Conservation (phyloP, 1,139 yeast species). For the Pichia sp. region DNA sequence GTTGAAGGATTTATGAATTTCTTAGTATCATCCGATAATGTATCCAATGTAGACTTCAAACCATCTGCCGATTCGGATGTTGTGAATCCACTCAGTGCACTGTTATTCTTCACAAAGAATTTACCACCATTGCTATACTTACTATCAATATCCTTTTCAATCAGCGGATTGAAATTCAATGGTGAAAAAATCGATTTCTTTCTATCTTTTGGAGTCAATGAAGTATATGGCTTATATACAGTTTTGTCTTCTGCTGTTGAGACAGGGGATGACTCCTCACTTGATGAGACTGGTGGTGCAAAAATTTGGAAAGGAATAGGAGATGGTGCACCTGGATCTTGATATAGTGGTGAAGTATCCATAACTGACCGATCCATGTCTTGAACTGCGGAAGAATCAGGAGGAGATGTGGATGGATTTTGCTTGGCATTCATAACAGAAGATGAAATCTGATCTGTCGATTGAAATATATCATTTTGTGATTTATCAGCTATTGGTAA, state of each 20-base stretch:
- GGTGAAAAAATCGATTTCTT: conserved; percentile 74
- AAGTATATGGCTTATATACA: neutral
- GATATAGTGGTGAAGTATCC: conserved; percentile 47
- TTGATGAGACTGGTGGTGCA: conserved; percentile 31
- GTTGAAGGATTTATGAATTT: neutral
- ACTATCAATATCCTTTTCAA: conserved; percentile 71
- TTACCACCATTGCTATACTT: conserved; percentile 87
- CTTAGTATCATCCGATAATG: conserved; percentile 1
- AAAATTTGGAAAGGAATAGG: conserved; percentile 64
- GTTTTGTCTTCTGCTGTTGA: conserved; percentile 2
- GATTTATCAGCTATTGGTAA: no score
- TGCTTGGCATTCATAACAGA: neutral
- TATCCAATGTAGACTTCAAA: neutral
- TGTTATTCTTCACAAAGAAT: conserved; percentile 50
- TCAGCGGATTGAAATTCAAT: conserved; percentile 72
- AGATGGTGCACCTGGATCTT: conserved; percentile 81
- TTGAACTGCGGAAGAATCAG: neutral
- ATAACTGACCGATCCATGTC: neutral
- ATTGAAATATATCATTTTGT: neutral
- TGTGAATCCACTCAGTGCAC: neutral
- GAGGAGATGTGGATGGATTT: neutral
- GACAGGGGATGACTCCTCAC: conserved; percentile 18
- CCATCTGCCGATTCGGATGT: conserved; percentile 1
- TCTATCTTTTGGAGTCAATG: conserved; percentile 20
- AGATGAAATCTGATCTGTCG: neutral